Evolutionary conservation across 441 rosid species (phyloP).

Genomic region (Eruca vesicaria): DNA sequence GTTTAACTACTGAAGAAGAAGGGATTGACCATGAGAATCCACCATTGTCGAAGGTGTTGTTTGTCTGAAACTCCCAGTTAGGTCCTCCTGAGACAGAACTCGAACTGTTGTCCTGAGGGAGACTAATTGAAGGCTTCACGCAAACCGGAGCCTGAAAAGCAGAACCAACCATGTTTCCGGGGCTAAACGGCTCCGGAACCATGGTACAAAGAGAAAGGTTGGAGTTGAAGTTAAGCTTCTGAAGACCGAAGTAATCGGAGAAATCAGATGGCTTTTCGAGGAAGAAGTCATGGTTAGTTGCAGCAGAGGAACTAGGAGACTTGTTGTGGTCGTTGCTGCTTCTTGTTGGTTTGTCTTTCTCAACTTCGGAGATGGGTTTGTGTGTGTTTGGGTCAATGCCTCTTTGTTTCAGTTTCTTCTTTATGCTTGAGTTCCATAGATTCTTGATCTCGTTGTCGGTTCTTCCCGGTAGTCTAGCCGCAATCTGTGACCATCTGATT

Average conservation of each 20-base stretch:
- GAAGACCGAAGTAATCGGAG: conserved; percentile 45
- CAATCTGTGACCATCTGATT: conserved; percentile 86
- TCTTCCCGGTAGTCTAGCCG: conserved; percentile 71
- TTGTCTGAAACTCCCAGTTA: conserved; percentile 54
- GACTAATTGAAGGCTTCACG: conserved; percentile 54
- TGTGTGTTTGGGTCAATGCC: conserved; percentile 87
- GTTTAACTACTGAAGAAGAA: conserved; percentile 36
- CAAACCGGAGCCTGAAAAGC: conserved; percentile 42
- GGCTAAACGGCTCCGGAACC: conserved; percentile 39
- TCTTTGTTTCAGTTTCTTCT: conserved; percentile 72
- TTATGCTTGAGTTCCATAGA: conserved; percentile 76
- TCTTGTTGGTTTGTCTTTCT: conserved; percentile 34
- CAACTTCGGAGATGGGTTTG: conserved; percentile 55
- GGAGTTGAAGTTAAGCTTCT: conserved; percentile 48
- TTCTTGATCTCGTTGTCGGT: conserved; percentile 91
- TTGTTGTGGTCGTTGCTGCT: conserved; percentile 20
- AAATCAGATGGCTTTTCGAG: conserved; percentile 46
- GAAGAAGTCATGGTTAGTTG: conserved; percentile 49
- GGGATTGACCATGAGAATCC: conserved; percentile 49
- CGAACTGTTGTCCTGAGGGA: conserved; percentile 42
- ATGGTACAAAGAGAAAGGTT: conserved; percentile 43
- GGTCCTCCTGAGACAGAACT: conserved; percentile 29
- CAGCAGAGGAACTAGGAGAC: conserved; percentile 38
- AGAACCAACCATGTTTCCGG: conserved; percentile 36
- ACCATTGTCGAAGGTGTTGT: conserved; percentile 37